These are phyloP conservation scores for Lentinula aciculospora DNA, from an alignment of 768 basidiomycete genomes.

Conservation along the genomic window DNA sequence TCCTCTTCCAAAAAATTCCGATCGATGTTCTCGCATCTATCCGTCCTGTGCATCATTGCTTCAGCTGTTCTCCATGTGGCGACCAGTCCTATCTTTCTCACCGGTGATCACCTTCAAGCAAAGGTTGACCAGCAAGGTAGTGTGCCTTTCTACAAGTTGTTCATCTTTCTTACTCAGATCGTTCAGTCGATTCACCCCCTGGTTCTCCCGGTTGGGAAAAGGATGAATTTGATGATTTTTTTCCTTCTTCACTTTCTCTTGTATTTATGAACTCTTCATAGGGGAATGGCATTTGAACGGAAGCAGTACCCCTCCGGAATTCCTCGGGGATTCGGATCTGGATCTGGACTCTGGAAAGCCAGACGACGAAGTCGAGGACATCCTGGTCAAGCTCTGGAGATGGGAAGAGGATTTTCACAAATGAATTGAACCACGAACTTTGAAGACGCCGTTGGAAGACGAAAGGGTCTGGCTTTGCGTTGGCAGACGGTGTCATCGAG, in stretches of 20 bases:
- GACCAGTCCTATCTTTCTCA: neutral
- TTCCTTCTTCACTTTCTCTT: no score
- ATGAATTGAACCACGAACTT: no score
- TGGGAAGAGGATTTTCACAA: no score
- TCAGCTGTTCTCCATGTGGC: neutral
- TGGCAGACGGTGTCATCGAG: neutral
- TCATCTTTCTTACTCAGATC: neutral
- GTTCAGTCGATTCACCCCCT: neutral
- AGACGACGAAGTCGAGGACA: no score
- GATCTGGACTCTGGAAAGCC: no score
- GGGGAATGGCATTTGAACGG: no score
- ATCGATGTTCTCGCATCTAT: neutral
- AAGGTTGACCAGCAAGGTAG: neutral
- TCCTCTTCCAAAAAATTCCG: neutral
- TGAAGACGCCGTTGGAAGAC: no score
- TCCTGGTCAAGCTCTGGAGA: neutral
- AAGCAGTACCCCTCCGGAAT: no score
- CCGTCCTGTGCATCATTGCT: neutral
- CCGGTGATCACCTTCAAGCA: neutral
- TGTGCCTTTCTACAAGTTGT: neutral
- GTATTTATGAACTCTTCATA: no score
- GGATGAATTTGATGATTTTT: no score
- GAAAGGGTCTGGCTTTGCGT: neutral
- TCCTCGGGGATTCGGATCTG: no score
- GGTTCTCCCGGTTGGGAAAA: neutral